Evolutionary conservation across 1,284 basidiomycete species (phyloP), one percentile per base, ranked within the genome.

Genomic region (Amylostereum areolatum): DNA sequence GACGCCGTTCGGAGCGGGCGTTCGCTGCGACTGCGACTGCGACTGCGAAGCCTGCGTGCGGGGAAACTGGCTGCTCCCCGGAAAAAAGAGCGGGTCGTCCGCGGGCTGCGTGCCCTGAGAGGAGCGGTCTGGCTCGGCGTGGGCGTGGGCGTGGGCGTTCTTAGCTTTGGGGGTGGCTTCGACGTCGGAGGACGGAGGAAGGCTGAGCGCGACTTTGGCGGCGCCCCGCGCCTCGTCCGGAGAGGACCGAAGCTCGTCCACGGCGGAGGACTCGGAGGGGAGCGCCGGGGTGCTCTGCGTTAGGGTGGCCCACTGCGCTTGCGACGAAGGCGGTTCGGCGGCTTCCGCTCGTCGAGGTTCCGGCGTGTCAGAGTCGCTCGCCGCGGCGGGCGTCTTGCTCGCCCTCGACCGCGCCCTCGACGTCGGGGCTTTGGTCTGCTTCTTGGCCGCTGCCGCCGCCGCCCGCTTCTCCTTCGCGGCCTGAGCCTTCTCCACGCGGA

Each of bases 201-300:
- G 46, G 11, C 33, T 37, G 36, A 45, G 47, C 24, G 25, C 52
- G 43, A 48, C 36, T 24, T 29, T 48, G 41, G 24, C 31, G 48
- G n/a, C 31, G 28, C 30, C 41, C 34, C 33, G 47, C 24, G 39
- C 44, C 4, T 36, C 37, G 24, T 46, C 49, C 30, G 68, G 63
- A 45, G 68, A 71, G 49, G 71, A 61, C 42, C 56, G 59, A 12
- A 73, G 55, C 56, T 75, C 68, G 48, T 77, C 74, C 41, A 67
- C 6, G 52, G 58, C 61, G 4, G 61, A 49, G 10, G 64, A 59
- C 11, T 60, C 57, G n/a, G 48, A 48, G 4, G 40, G 46, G 9
- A 34, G 45, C 27, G 46, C 47, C 5, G 62, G 59, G 11, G 57
- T 59, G 8, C 40, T 32, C 28, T 49, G 36, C 33, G 48, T 43